Evolutionary conservation across 192 early-diverging fungal genomes (phyloP).

Genomic region (Powellomyces hirtus): DNA sequence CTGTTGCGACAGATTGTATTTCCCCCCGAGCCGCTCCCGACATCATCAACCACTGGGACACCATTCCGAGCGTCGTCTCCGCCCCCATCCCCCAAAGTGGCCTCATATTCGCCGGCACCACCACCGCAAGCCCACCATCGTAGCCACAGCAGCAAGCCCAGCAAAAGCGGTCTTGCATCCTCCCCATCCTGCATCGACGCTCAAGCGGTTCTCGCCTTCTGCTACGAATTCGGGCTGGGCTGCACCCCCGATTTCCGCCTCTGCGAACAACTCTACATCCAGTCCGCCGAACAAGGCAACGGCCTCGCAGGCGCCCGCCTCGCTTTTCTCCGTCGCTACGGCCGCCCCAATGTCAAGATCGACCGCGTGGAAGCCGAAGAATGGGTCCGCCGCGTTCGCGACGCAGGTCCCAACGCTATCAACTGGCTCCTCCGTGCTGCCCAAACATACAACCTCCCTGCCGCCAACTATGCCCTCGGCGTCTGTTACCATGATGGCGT

Average conservation of each 20-base stretch:
- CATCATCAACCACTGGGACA: not conserved
- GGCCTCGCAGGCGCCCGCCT: slow-evolving; percentile 69
- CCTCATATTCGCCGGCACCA: not conserved
- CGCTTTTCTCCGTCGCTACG: slow-evolving; percentile 76
- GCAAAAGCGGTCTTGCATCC: not conserved
- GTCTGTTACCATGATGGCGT: slow-evolving; percentile 85
- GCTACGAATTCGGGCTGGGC: slow-evolving; percentile 84
- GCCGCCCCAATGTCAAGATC: slow-evolving; percentile 74
- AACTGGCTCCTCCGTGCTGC: slow-evolving; percentile 67
- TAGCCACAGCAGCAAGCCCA: not conserved
- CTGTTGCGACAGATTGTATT: not conserved
- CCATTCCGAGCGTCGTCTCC: not conserved
- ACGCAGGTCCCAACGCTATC: slow-evolving; percentile 53
- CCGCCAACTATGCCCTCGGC: slow-evolving; percentile 71
- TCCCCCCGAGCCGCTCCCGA: not conserved
- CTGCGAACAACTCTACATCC: slow-evolving; percentile 66
- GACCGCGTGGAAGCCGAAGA: slow-evolving; percentile 76
- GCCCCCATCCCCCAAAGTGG: not conserved
- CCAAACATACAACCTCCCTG: slow-evolving; percentile 48
- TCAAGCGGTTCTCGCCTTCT: slow-evolving; percentile 72
- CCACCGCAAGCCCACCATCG: too few relatives aligned
- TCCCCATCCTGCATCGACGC: not conserved
- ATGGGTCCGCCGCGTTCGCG: slow-evolving; percentile 65
- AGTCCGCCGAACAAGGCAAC: slow-evolving; percentile 58
- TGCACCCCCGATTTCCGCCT: slow-evolving; percentile 55